These are phyloP conservation scores for Diutina neorugosa DNA, from an alignment of 1,139 yeast genomes.

Conservation along the genomic window DNA sequence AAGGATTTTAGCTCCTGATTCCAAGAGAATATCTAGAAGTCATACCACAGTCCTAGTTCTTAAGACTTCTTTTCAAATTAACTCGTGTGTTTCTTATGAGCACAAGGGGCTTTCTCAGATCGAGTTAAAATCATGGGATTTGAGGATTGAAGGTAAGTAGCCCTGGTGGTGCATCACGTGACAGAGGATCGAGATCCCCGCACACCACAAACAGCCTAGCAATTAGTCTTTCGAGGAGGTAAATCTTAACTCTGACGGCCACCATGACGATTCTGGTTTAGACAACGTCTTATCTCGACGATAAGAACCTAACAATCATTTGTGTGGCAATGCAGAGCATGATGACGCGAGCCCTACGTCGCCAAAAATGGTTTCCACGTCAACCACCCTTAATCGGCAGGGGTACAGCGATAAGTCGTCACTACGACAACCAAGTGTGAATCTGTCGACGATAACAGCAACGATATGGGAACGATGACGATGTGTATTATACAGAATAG, in stretches of 20 bases:
- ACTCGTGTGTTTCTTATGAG: no score
- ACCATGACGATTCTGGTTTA: no score
- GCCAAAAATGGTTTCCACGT: neutral
- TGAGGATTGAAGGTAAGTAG: no score
- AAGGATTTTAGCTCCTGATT: no score
- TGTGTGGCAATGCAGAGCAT: neutral
- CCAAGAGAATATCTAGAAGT: no score
- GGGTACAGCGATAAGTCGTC: neutral
- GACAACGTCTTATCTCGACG: neutral
- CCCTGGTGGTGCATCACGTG: neutral
- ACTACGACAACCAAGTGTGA: neutral
- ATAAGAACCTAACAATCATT: neutral
- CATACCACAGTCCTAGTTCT: no score
- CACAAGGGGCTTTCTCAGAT: no score
- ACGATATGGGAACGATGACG: neutral
- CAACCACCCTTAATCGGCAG: neutral
- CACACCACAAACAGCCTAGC: neutral
- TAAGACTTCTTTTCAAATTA: no score
- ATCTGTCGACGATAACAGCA: neutral
- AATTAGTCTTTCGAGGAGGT: neutral
- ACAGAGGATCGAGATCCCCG: neutral
- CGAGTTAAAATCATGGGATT: no score
- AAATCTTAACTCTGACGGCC: neutral
- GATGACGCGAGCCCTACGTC: neutral
- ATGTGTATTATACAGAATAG: neutral